phyloP scores from a whole-genome alignment of 2,329 filamentous ascomycete genomes.

The Penicillium psychrosexuale region DNA sequence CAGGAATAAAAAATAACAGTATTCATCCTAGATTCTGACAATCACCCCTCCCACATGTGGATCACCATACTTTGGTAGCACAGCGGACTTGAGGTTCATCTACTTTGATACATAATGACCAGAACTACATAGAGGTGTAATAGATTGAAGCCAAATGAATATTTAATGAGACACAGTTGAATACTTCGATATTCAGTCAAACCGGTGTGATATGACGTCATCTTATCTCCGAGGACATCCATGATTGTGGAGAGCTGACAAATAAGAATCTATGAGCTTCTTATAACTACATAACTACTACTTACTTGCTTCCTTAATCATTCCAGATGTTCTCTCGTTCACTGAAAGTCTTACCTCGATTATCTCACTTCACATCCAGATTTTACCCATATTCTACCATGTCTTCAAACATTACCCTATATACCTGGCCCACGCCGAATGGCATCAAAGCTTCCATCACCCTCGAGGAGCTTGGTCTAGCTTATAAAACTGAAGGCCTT shows the following conservation, averaged over 20 bases:
- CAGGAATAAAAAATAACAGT: too few relatives aligned
- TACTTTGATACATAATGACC: background rate
- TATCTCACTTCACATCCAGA: conserved; percentile 5
- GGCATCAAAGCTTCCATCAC: conserved; percentile 39
- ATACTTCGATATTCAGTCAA: background rate
- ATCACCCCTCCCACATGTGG: background rate
- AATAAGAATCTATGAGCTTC: background rate
- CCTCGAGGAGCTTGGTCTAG: conserved; percentile 37
- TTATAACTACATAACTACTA: background rate
- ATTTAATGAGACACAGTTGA: too few relatives aligned
- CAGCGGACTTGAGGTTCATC: background rate
- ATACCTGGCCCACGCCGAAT: conserved; percentile 32
- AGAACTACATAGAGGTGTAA: background rate
- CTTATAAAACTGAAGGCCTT: conserved; percentile 37
- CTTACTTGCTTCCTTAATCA: background rate
- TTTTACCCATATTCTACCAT: conserved; percentile 17
- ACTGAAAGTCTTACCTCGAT: conserved; percentile 11
- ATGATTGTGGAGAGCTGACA: conserved; percentile 4
- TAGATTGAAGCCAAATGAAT: too few relatives aligned
- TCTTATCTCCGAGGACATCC: background rate
- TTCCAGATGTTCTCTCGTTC: background rate
- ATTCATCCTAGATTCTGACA: too few relatives aligned
- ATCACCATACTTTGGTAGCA: background rate
- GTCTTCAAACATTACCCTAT: conserved; percentile 31
- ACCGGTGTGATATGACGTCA: background rate